Percentiles rank a stretch among this genome's conserved stretches.
Evolutionary conservation across 2,329 filamentous ascomycete species (phyloP).

Genomic region (Monilinia fructicola): DNA sequence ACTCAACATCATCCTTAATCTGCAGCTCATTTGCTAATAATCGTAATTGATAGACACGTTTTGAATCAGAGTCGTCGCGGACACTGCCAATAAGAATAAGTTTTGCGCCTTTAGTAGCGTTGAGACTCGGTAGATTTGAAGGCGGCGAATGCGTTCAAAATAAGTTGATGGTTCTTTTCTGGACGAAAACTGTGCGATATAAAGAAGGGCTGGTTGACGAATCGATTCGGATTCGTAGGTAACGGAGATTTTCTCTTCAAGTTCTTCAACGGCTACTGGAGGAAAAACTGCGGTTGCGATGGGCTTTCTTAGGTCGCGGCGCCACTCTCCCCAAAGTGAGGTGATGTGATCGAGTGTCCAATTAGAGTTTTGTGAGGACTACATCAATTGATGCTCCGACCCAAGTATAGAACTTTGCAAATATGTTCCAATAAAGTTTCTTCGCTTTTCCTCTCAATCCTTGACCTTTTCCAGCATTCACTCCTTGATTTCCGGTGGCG

Average conservation of each 20-base stretch:
- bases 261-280: conserved; percentile 83
- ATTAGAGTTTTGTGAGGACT: conserved; percentile 96
- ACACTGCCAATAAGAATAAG: conserved; percentile 90
- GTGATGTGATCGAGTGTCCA: conserved; percentile 89
- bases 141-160: conserved; percentile 78
- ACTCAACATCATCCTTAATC: conserved; percentile 80
- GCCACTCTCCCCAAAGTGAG: conserved; percentile 70
- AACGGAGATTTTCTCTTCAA: conserved; percentile 73
- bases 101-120: conserved; percentile 56
- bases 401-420: conserved; percentile 78
- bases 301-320: conserved; percentile 46
- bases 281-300: conserved; percentile 78
- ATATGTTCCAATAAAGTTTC: conserved; percentile 80
- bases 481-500: conserved; percentile 60
- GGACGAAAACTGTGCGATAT: conserved; percentile 98
- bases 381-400: conserved; percentile 84
- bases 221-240: conserved; percentile 65
- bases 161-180: conserved; percentile 91
- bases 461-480: conserved; percentile 79
- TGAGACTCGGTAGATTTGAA: conserved; percentile 61
- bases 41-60: conserved; percentile 82
- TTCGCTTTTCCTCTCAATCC: conserved; percentile 72
- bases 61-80: conserved; percentile 77
- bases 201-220: conserved; percentile 74
- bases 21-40: conserved; percentile 82